Evolutionary conservation across 2,329 filamentous ascomycete genomes (phyloP).

Genomic region (Pestalotiopsis sp.): DNA sequence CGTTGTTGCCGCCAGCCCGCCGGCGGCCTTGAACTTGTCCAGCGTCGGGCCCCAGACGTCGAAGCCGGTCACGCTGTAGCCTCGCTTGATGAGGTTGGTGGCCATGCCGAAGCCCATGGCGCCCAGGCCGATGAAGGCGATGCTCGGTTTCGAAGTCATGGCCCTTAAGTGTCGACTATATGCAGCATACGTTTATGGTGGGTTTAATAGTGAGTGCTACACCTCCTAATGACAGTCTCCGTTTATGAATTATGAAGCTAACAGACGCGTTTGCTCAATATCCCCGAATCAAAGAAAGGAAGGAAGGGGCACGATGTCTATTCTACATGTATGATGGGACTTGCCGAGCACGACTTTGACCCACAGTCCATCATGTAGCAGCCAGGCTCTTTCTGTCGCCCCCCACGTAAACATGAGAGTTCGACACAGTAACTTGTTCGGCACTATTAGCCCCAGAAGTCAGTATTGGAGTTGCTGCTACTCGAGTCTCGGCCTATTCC

Average conservation of each 20-base stretch:
- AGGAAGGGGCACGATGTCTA: not conserved
- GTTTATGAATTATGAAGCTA: not conserved
- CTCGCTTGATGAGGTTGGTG: slow-evolving; percentile 66
- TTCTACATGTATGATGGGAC: not conserved
- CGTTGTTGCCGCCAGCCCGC: slow-evolving; percentile 59
- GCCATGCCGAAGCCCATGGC: slow-evolving; percentile 86
- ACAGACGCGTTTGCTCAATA: not conserved
- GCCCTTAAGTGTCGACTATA: slow-evolving; percentile 1
- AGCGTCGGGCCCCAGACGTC: slow-evolving; percentile 70
- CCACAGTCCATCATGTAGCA: not conserved
- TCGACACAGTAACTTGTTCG: not conserved
- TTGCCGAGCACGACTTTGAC: not conserved
- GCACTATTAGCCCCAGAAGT: not conserved
- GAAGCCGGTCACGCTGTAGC: slow-evolving; percentile 68
- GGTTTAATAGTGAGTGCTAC: not conserved
- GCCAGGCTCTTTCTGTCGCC: not conserved
- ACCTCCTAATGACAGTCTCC: not conserved
- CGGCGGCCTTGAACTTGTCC: slow-evolving; percentile 62
- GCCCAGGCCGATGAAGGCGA: slow-evolving; percentile 74
- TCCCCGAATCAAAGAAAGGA: not conserved
- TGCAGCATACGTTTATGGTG: not conserved
- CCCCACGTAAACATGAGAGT: not conserved
- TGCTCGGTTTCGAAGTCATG: slow-evolving; percentile 35
- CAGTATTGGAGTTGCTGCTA: too few relatives aligned
- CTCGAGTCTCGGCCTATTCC: not conserved